phyloP scores from a whole-genome alignment of 2,329 filamentous ascomycete genomes.

The Aspergillus puulaauensis region DNA sequence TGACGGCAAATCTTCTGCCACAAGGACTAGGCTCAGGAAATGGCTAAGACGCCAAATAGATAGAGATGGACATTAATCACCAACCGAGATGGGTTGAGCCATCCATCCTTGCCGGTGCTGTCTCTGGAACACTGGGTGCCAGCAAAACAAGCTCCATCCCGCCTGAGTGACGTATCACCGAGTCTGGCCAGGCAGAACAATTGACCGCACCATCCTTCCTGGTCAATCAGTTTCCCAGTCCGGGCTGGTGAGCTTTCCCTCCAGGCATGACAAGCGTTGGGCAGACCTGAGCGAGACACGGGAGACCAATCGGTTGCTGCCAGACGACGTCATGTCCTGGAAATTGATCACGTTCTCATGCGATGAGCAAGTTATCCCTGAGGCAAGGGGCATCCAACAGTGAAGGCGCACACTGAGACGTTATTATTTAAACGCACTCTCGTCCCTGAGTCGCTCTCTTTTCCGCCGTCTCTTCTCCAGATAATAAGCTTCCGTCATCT shows the following conservation, averaged over 20 bases:
- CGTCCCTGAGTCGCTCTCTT: not conserved
- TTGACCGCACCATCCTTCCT: slow-evolving; percentile 2
- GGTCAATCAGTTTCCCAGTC: slow-evolving; percentile 12
- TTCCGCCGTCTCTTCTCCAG: not conserved
- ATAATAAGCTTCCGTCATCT: slow-evolving; percentile 3
- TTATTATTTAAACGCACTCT: not conserved
- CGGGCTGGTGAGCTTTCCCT: slow-evolving; percentile 4
- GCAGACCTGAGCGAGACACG: slow-evolving; percentile 7
- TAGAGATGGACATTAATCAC: too few species aligned
- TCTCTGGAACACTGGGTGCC: not conserved
- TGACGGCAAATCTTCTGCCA: too few species aligned
- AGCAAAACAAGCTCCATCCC: not conserved
- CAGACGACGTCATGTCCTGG: slow-evolving; percentile 18
- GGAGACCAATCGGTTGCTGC: slow-evolving; percentile 12
- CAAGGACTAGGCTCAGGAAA: too few species aligned
- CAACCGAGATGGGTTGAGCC: not conserved
- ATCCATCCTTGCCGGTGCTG: not conserved
- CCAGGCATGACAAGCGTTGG: slow-evolving; percentile 12
- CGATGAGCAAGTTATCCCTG: not conserved
- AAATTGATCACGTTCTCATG: slow-evolving; percentile 9
- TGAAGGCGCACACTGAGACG: not conserved
- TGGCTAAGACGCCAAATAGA: too few species aligned
- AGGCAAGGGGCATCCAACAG: slow-evolving; percentile 2
- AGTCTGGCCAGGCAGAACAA: not conserved
- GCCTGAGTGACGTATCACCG: slow-evolving; percentile 3